Evolutionary conservation across 2,329 filamentous ascomycete species (phyloP).

Genomic region (Talaromyces sp.): DNA sequence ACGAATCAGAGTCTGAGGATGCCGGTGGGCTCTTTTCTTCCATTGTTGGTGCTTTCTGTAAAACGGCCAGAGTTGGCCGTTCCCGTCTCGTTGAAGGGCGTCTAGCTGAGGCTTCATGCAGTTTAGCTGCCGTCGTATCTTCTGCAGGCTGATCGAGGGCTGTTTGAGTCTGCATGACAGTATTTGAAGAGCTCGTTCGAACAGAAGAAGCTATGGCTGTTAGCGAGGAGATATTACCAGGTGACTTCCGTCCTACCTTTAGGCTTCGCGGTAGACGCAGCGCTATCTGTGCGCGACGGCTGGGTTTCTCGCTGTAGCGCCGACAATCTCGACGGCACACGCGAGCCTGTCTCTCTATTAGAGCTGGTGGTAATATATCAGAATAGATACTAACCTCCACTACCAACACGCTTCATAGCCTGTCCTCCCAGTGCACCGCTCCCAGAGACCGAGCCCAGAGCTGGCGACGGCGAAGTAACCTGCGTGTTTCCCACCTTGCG

Average conservation of each 20-base stretch:
- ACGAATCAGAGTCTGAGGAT: slow-evolving; percentile 21
- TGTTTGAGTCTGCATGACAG: slow-evolving; percentile 22
- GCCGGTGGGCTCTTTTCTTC: slow-evolving; percentile 29
- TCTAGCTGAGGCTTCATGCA: slow-evolving; percentile 16
- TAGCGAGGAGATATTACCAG: background rate
- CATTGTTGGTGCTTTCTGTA: slow-evolving; percentile 24
- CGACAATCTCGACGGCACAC: slow-evolving; percentile 33
- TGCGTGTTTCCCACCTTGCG: slow-evolving; percentile 52
- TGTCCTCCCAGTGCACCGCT: slow-evolving; percentile 34
- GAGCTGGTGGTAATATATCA: background rate
- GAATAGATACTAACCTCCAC: slow-evolving; percentile 21
- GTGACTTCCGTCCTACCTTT: slow-evolving; percentile 10
- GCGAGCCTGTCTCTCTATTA: slow-evolving; percentile 25
- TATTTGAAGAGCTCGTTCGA: slow-evolving; percentile 26
- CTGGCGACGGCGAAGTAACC: slow-evolving; percentile 38
- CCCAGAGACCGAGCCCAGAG: slow-evolving; percentile 36
- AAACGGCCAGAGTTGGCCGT: slow-evolving; percentile 14
- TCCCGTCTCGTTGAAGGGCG: slow-evolving; percentile 23
- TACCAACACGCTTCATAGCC: slow-evolving; percentile 25
- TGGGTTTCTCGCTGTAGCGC: slow-evolving; percentile 28
- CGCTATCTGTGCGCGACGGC: slow-evolving; percentile 21
- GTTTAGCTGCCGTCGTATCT: slow-evolving; percentile 19
- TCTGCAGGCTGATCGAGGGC: slow-evolving; percentile 21
- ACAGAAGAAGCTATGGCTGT: slow-evolving; percentile 3
- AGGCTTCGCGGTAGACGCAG: slow-evolving; percentile 10